A percentile compares a stretch with the other conserved stretches of the same genome.
Conservation (phyloP, 192 early-diverging fungal species). For the Fimicolochytrium jonesii region DNA sequence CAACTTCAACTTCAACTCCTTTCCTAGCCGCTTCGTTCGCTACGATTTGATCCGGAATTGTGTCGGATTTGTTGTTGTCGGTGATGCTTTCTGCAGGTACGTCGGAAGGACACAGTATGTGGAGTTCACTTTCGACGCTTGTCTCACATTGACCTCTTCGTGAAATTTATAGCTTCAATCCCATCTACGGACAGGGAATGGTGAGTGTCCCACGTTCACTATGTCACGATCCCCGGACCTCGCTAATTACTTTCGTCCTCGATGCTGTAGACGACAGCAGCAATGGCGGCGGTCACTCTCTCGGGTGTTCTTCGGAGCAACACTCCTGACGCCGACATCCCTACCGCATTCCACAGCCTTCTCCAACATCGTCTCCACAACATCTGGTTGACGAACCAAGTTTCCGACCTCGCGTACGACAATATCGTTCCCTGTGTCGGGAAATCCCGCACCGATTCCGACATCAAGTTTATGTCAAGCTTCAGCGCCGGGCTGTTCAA, state of each 20-base stretch:
- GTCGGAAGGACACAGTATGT: too few relatives aligned
- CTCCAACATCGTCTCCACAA: neutral
- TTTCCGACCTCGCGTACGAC: neutral
- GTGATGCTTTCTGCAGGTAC: conserved; percentile 2
- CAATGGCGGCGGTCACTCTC: neutral
- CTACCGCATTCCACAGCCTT: neutral
- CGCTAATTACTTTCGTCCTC: neutral
- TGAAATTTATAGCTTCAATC: too few relatives aligned
- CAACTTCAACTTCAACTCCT: too few relatives aligned
- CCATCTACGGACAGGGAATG: neutral
- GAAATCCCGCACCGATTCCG: neutral
- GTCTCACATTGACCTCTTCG: too few relatives aligned
- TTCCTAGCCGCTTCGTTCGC: neutral
- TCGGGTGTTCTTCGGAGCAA: neutral
- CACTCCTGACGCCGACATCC: neutral
- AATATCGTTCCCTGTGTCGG: neutral
- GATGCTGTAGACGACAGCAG: neutral
- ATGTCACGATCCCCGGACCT: too few relatives aligned
- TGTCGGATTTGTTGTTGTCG: neutral
- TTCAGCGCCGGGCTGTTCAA: neutral
- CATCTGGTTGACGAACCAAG: neutral
- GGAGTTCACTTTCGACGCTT: too few relatives aligned
- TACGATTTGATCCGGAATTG: neutral
- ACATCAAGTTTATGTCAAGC: neutral
- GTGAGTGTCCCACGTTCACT: neutral